A percentile compares a stretch with the other conserved stretches of the same genome.
These are phyloP conservation scores for Massarina eburnea DNA, from an alignment of 2,329 filamentous ascomycete genomes.

Conservation along the genomic window DNA sequence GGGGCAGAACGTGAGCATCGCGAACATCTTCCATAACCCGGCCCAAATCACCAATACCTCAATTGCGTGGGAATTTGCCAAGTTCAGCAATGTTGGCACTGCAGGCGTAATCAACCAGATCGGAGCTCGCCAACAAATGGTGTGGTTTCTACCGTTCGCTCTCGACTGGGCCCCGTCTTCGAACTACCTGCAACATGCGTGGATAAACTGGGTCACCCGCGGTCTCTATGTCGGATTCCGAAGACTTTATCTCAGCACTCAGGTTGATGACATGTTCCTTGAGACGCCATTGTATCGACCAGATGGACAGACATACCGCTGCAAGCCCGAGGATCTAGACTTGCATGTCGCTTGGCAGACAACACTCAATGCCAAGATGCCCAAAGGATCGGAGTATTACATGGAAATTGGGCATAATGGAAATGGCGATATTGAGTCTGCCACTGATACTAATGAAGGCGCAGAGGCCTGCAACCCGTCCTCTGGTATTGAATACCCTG, in stretches of 20 bases:
- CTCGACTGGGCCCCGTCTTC: constrained; percentile 56
- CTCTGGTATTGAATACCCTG: constrained; percentile 42
- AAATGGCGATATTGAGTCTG: constrained; percentile 41
- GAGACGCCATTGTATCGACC: constrained; percentile 48
- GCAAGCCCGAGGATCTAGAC: constrained; percentile 39
- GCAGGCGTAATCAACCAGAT: constrained; percentile 64
- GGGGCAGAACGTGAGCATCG: constrained; percentile 32
- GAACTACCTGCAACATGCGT: constrained; percentile 62
- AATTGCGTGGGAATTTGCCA: constrained; percentile 58
- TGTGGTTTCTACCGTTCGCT: constrained; percentile 60
- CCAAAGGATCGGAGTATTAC: constrained; percentile 38
- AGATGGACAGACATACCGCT: constrained; percentile 52
- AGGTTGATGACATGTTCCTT: constrained; percentile 66
- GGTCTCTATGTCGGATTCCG: constrained; percentile 61
- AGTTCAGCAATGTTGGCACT: constrained; percentile 54
- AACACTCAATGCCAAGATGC: constrained; percentile 33
- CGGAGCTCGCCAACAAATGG: constrained; percentile 61
- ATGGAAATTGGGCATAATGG: constrained; percentile 44
- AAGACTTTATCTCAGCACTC: constrained; percentile 57
- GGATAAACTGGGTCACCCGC: constrained; percentile 64
- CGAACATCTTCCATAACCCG: constrained; percentile 59
- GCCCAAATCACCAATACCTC: constrained; percentile 56
- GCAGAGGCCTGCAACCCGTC: constrained; percentile 30
- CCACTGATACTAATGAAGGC: constrained; percentile 28
- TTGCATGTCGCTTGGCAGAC: constrained; percentile 33